A percentile compares a stretch with the other conserved stretches of the same genome.
Evolutionary conservation across 495 filamentous ascomycete species (phyloP).

Genomic region (Penicillium nucicola): DNA sequence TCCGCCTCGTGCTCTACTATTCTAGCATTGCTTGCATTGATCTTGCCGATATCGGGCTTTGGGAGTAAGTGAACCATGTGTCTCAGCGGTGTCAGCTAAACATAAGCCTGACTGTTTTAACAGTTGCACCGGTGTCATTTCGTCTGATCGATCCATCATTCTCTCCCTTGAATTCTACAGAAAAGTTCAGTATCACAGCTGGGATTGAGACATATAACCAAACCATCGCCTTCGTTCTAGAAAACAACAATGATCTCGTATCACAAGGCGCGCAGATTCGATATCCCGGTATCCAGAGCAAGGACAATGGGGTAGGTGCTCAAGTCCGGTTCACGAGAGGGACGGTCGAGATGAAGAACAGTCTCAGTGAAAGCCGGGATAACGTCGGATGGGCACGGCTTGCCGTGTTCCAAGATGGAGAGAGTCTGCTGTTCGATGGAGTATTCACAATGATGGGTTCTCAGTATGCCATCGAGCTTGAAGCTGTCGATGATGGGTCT

Average conservation of each 20-base stretch:
- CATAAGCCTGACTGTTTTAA: too few species aligned
- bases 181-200: conserved; percentile 69
- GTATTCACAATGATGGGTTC: conserved; percentile 67
- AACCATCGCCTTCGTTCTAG: conserved; percentile 64
- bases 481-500: conserved; percentile 49
- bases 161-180: not conserved
- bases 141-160: not conserved
- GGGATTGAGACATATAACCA: conserved; percentile 57
- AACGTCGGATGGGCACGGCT: conserved; percentile 80
- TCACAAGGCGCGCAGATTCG: conserved; percentile 59
- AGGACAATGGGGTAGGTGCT: not conserved
- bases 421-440: conserved; percentile 74
- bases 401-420: conserved; percentile 65
- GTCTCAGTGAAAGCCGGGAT: conserved; percentile 53
- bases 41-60: too few species aligned
- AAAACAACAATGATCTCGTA: conserved; percentile 81
- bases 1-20: too few species aligned
- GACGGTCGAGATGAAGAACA: conserved; percentile 59
- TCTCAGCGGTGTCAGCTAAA: too few species aligned
- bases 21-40: too few species aligned
- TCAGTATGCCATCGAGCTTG: conserved; percentile 75
- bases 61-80: too few species aligned
- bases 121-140: not conserved
- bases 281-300: conserved; percentile 61
- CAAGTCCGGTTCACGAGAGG: conserved; percentile 54